phyloP scores from a whole-genome alignment of 2,329 filamentous ascomycete species.

The Penicillium decumbens region DNA sequence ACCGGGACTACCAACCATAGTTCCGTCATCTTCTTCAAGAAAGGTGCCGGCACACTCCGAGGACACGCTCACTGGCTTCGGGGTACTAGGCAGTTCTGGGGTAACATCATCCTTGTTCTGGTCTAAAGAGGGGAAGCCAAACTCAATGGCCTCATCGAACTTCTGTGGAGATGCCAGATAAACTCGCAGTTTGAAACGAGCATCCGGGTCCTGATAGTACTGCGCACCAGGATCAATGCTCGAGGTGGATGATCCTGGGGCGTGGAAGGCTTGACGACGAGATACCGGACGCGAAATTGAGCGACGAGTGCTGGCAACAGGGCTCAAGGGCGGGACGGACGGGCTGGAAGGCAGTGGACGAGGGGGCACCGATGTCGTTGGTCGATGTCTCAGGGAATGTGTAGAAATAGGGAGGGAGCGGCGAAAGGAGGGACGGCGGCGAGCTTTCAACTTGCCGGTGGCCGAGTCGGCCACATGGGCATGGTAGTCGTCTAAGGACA shows the following conservation, averaged over 20 bases:
- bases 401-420: slow-evolving; percentile 68
- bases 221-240: slow-evolving; percentile 67
- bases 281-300: slow-evolving; percentile 40
- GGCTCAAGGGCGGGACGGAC: slow-evolving; percentile 36
- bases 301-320: slow-evolving; percentile 23
- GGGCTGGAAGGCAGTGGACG: slow-evolving; percentile 38
- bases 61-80: slow-evolving; percentile 37
- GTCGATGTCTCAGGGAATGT: slow-evolving; percentile 54
- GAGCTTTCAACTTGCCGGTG: slow-evolving; percentile 24
- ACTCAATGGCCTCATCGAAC: slow-evolving; percentile 92
- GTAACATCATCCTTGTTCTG: slow-evolving; percentile 27
- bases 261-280: slow-evolving; percentile 50
- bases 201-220: slow-evolving; percentile 87
- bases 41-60: slow-evolving; percentile 50
- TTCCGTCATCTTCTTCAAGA: slow-evolving; percentile 47
- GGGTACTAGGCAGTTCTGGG: slow-evolving; percentile 12
- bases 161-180: slow-evolving; percentile 88
- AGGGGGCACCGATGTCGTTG: slow-evolving; percentile 41
- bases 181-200: slow-evolving; percentile 75
- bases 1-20: slow-evolving; percentile 34
- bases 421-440: slow-evolving; percentile 58
- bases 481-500: slow-evolving; percentile 68
- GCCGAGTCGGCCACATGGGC: slow-evolving; percentile 53
- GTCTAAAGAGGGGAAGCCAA: slow-evolving; percentile 67
- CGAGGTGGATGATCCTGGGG: slow-evolving; percentile 49